phyloP scores from a whole-genome alignment of 2,329 filamentous ascomycete genomes.

The Colletotrichum aenigma region DNA sequence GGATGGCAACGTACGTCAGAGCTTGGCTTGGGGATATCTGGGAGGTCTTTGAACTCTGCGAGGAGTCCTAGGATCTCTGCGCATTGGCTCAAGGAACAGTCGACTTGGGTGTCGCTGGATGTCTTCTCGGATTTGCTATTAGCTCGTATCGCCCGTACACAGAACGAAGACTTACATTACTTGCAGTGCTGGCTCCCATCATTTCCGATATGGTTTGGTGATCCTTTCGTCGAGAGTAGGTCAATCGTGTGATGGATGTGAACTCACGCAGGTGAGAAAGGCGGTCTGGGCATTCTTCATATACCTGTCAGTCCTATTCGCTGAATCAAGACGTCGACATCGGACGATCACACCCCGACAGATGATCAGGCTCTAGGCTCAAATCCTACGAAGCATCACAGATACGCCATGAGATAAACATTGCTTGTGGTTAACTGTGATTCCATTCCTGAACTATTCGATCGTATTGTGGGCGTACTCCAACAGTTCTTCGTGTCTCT shows the following conservation, averaged over 20 bases:
- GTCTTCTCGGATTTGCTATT: not conserved
- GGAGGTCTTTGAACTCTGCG: not conserved
- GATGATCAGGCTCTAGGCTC: not conserved
- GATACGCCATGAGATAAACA: not conserved
- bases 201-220: not conserved
- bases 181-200: not conserved
- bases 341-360: not conserved
- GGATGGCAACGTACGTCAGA: not conserved
- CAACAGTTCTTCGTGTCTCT: not conserved
- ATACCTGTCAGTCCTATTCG: not conserved
- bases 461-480: not conserved
- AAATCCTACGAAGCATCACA: not conserved
- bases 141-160: not conserved
- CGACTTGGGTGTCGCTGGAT: not conserved
- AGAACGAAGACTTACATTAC: not conserved
- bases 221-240: not conserved
- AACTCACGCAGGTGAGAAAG: not conserved
- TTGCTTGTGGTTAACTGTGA: not conserved
- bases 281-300: not conserved
- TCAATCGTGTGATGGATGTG: not conserved
- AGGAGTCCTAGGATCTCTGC: not conserved
- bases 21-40: not conserved
- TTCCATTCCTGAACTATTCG: rapidly evolving
- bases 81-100: not conserved
- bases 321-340: not conserved